Evolutionary conservation across 2,329 filamentous ascomycete species (phyloP), one percentile per base, ranked within the genome.

Genomic region (Orbilia brochopaga): DNA sequence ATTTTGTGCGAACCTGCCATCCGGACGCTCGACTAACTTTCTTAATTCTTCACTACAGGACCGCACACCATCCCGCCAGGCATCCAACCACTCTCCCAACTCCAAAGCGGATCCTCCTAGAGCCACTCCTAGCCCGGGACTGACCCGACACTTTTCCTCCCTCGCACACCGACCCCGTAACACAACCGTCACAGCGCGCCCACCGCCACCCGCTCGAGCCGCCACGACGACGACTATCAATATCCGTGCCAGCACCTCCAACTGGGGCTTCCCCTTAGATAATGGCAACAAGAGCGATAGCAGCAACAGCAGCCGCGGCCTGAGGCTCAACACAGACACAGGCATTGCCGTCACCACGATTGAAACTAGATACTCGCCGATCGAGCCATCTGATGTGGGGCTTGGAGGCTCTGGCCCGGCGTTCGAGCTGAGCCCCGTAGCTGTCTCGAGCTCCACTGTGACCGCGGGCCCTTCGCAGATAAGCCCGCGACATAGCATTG

Each of bases 201-300:
- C 53, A 27, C 15, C 40, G n/a, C 60, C 67, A 21, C 67, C 67
- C 5, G 8, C 44, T 17, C 44, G 44, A 5, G 17, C 27, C 8
- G 27, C 27, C 3, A 32, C 44, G 5, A 48, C 17, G 7, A 44
- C 40, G 13, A 48, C 44, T 23, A 48, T 8, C 19, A 48, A 23
- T 23, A 48, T 48, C 44, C n/a, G 44, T 19, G 44, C 44, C 4
- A 48, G 44, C 17, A 23, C 57, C 32, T 73, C 69, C 7, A 73
- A 73, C 30, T 73, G 69, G 69, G 69, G 69, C 24, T 73, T 73
- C 46, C 69, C 69, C 1, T 24, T 72, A 6, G 57, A 32, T 3
- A 65, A 54, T 15, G 30, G 19, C 21, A 70, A 58, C 48, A 48
- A 48, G 15, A 48, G 19, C 7, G 21, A 19, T n/a, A n/a, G n/a